These are phyloP conservation scores for Trametes polyzona DNA, from an alignment of 1,284 basidiomycete genomes.

Conservation along the genomic window DNA sequence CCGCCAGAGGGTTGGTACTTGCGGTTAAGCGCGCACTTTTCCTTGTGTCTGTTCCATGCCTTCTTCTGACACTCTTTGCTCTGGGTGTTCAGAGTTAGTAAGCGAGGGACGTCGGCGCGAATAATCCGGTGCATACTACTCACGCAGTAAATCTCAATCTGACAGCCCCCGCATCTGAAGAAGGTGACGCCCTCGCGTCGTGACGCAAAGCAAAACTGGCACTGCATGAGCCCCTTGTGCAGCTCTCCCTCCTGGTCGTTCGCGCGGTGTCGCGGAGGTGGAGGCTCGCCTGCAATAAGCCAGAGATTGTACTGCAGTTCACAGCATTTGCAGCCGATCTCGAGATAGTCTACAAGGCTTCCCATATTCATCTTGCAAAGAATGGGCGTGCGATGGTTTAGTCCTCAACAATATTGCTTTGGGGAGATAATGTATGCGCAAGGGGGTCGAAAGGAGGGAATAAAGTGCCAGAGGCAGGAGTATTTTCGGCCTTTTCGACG, in stretches of 20 bases:
- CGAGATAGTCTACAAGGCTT: constrained; percentile 10
- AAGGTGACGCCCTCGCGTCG: constrained; percentile 17
- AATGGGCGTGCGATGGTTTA: neutral
- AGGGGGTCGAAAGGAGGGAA: too few relatives aligned
- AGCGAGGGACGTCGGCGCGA: neutral
- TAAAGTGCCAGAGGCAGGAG: too few relatives aligned
- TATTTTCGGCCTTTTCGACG: too few relatives aligned
- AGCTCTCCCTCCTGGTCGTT: constrained; percentile 17
- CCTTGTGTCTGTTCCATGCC: constrained; percentile 29
- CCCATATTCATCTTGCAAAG: constrained; percentile 6
- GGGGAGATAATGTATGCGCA: neutral
- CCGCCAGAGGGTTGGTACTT: constrained; percentile 9
- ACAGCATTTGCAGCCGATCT: constrained; percentile 18
- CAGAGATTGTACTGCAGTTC: constrained; percentile 16
- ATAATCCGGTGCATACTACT: neutral
- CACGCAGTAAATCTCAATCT: constrained; percentile 30
- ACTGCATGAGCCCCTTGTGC: constrained; percentile 24
- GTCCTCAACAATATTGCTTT: neutral
- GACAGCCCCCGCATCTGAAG: constrained; percentile 24
- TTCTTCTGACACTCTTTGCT: constrained; percentile 31
- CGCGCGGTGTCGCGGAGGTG: constrained; percentile 12
- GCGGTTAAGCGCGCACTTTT: constrained; percentile 29
- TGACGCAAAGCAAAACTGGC: constrained; percentile 27
- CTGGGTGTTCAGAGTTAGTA: constrained; percentile 6
- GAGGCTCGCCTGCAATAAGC: constrained; percentile 14